Evolutionary conservation across 768 basidiomycete species (phyloP), one percentile per base, ranked within the genome.

Genomic region (Kwoniella mangroviensis): DNA sequence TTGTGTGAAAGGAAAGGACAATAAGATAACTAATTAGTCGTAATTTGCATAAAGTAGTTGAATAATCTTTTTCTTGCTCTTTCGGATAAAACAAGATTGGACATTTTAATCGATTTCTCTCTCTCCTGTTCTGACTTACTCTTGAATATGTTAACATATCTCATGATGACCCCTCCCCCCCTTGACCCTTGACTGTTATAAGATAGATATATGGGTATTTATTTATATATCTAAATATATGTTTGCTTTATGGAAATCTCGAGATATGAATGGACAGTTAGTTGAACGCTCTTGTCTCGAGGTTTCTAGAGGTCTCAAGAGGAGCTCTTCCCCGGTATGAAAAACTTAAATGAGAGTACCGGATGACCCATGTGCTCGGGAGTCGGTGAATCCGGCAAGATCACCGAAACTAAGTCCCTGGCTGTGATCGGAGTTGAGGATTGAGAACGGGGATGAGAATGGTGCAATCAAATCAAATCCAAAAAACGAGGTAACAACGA

Each of bases 401-500:
- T 4, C 21, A 51, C 24, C 24, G 53, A 21, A 54, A 54, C 24
- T 24, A 54, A 21, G 21, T n/a, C 53, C 53, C 15, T 54, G 53
- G 0, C 15, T 21, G 11, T n/a, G n/a, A 24, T 54, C n/a, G 24
- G n/a, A 54, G 22, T 54, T n/a, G 53, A 21, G 49, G 22, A 54
- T 54, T 17, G 19, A 17, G 11, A 1, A 17, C 17, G 19, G 6
- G 10, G 19, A 19, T 19, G 45, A 15, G 19, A 49, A 54, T 54
- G 53, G 53, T 24, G 53, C 53, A 54, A 54, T 54, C 53, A 51
- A 17, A 51, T 15, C 49, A 51, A 55, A 58, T 17, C 22, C 3
- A 42, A 60, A 60, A 60, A 60, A 60, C 58, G 40, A 60, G 26
- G 17, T 41, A 60, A 42, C 22, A 17, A 43, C 56, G 53, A 21